Evolutionary conservation across 2,329 filamentous ascomycete species (phyloP), one percentile per base, ranked within the genome.

Genomic region (Xylaria sp.): DNA sequence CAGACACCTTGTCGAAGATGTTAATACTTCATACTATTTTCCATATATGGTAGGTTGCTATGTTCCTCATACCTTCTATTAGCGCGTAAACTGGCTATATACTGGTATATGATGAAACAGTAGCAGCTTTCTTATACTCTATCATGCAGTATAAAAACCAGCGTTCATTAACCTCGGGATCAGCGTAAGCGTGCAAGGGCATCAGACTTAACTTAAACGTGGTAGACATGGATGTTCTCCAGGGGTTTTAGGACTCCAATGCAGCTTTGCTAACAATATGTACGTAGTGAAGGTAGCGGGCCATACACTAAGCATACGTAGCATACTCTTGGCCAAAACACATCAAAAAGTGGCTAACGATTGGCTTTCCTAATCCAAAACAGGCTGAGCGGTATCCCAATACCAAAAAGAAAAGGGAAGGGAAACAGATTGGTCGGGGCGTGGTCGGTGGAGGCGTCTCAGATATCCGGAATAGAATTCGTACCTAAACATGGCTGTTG

Each of bases 391-490:
- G 10, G 18, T 20, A 60, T 12, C 41, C 46, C 6, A 33, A 46
- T 48, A 20, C 15, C 39, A 33, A 28, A 46, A 46, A 31, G 15
- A 58, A 46, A 58, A 58, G 12, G 20, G 20, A 57, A 10, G 20
- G 20, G 15, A 43, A 57, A 59, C 18, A 9, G 39, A 59, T 48
- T 59, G 56, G 56, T 48, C 46, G 54, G 55, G 49, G 9, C 23
- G 28, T 36, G 10, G 33, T 49, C 41, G 39, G 56, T 60, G 49
- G 60, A 59, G 51, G 36, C 41, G 49, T 59, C 48, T 62, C 64
- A 57, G 64, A 62, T 62, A 56, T 64, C 66, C 66, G 57, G 46
- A 68, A 68, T 68, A 68, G 62, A 65, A 56, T 20, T 54, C 25
- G 46, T 41, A 66, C 49, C 49, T 54, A 64, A 59, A 60, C 55